phyloP scores from a whole-genome alignment of 352 stramenopile genomes.

The Phytophthora idaei region DNA sequence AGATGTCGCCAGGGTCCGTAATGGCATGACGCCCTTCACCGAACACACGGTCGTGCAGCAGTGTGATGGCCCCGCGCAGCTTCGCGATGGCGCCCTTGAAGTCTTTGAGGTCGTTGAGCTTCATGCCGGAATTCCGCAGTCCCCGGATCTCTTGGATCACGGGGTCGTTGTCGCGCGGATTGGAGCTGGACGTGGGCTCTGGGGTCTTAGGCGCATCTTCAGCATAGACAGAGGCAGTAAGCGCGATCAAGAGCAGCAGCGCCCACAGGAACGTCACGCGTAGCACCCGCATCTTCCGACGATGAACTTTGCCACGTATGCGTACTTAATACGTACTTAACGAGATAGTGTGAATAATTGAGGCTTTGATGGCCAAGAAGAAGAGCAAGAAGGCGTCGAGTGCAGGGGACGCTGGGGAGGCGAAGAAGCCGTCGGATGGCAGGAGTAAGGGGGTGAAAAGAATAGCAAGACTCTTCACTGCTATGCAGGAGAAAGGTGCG shows the following conservation, averaged over 20 bases:
- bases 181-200: conserved; percentile 35
- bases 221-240: conserved; percentile 4
- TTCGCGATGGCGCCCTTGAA: conserved; percentile 61
- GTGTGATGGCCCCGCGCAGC: conserved; percentile 67
- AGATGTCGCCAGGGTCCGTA: conserved; percentile 60
- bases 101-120: conserved; percentile 66
- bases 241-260: conserved; percentile 37
- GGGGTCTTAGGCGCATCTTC: conserved; percentile 15
- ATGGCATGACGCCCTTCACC: conserved; percentile 50
- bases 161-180: conserved; percentile 58
- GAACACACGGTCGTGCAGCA: conserved; percentile 78
- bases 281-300: conserved; percentile 16
- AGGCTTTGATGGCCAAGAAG: conserved; percentile 46
- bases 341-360: neutral
- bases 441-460: neutral
- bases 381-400: conserved; percentile 35
- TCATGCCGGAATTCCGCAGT: conserved; percentile 79
- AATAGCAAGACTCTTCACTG: conserved; percentile 38
- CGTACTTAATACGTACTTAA: conserved; percentile 28
- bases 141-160: conserved; percentile 67
- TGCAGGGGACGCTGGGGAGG: neutral
- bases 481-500: conserved; percentile 47
- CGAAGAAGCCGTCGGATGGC: conserved; percentile 6
- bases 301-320: conserved; percentile 13
- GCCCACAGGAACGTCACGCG: conserved; percentile 29